A percentile compares a stretch with the other conserved stretches of the same genome.
Evolutionary conservation across 2,329 filamentous ascomycete species (phyloP).

Genomic region (Cytospora mali): DNA sequence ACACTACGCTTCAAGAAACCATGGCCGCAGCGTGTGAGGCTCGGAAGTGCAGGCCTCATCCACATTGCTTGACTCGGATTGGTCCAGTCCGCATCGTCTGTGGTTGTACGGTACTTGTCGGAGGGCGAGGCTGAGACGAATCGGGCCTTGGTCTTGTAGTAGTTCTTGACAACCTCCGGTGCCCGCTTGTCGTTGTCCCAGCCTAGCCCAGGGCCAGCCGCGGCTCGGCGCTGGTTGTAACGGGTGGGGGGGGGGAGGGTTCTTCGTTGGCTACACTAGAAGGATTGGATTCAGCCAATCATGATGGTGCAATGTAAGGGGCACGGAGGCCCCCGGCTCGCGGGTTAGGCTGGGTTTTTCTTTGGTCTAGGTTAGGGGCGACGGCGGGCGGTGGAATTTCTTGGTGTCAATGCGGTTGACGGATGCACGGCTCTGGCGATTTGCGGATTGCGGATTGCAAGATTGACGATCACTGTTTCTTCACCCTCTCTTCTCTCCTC

Average conservation of each 20-base stretch:
- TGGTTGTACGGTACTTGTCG: background rate
- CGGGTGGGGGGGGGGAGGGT: too few relatives aligned
- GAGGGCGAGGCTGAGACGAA: background rate
- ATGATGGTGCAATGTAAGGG: too few relatives aligned
- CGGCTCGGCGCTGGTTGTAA: too few relatives aligned
- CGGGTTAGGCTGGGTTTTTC: background rate
- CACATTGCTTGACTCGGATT: constrained; percentile 13
- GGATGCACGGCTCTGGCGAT: background rate
- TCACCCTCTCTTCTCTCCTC: background rate
- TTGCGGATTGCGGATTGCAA: background rate
- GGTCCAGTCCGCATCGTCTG: constrained; percentile 6
- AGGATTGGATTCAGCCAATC: too few relatives aligned
- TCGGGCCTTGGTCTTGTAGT: too few relatives aligned
- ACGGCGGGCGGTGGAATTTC: background rate
- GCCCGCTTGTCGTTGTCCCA: too few relatives aligned
- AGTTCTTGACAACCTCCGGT: too few relatives aligned
- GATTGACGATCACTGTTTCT: background rate
- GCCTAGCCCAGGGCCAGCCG: too few relatives aligned
- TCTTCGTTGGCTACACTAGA: too few relatives aligned
- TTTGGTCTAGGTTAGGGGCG: background rate
- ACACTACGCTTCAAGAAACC: background rate
- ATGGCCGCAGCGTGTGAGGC: constrained; percentile 5
- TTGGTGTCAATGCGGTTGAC: background rate
- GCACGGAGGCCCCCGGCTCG: background rate
- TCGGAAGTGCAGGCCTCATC: constrained; percentile 4